A percentile compares a stretch with the other conserved stretches of the same genome.
These are phyloP conservation scores for Pterocarpus macrocarpus DNA, from an alignment of 306 rosid genomes.

Conservation along the genomic window DNA sequence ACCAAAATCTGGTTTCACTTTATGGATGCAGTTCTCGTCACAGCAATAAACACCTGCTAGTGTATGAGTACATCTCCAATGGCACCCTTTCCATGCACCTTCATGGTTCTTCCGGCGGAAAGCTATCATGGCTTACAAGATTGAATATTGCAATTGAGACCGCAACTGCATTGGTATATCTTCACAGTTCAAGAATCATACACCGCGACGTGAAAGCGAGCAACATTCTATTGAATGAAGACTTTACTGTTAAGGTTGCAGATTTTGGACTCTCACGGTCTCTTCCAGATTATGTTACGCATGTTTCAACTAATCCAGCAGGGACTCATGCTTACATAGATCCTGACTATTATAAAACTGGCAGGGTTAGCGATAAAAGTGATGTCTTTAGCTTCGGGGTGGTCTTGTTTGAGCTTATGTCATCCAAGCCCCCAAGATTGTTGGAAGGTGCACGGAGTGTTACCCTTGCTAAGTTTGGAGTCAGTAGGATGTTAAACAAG, in stretches of 20 bases:
- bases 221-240: slow-evolving; percentile 64
- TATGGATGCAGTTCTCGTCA: too few species aligned
- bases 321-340: too few species aligned
- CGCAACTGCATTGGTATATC: slow-evolving; percentile 64
- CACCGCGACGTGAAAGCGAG: slow-evolving; percentile 74
- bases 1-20: too few species aligned
- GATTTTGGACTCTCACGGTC: slow-evolving; percentile 73
- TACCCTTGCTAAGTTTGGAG: slow-evolving; percentile 50
- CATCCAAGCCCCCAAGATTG: slow-evolving; percentile 55
- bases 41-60: too few species aligned
- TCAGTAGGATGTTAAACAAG: slow-evolving; percentile 56
- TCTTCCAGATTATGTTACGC: slow-evolving; percentile 52
- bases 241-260: slow-evolving; percentile 64
- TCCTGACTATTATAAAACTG: slow-evolving; percentile 49
- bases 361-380: slow-evolving; percentile 67
- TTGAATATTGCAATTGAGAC: slow-evolving; percentile 71
- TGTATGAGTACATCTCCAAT: too few species aligned
- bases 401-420: slow-evolving; percentile 65
- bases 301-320: slow-evolving; percentile 9
- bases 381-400: slow-evolving; percentile 81
- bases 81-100: too few species aligned
- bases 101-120: too few species aligned
- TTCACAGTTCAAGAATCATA: slow-evolving; percentile 67
- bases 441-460: neutral
- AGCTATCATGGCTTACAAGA: slow-evolving; percentile 12